Evolutionary conservation across 352 stramenopile genomes (phyloP).

Genomic region (Phytophthora europaea): DNA sequence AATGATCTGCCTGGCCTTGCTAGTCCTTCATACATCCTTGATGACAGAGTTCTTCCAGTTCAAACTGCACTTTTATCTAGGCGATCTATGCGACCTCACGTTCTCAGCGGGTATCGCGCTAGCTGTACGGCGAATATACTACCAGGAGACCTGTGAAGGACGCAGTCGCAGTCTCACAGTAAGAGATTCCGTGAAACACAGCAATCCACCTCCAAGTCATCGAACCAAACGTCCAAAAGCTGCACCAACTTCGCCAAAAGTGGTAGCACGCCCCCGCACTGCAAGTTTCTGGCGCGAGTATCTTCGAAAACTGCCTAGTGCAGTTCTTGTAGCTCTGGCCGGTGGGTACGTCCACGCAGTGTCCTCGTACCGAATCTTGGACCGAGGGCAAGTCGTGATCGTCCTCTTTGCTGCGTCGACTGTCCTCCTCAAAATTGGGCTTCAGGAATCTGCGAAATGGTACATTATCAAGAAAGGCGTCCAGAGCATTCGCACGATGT

Average conservation of each 20-base stretch:
- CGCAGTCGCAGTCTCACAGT: not conserved
- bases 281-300: slow-evolving; percentile 17
- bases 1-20: slow-evolving; percentile 7
- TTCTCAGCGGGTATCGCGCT: slow-evolving; percentile 6
- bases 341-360: slow-evolving; percentile 28
- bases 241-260: not conserved
- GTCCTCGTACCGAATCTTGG: slow-evolving; percentile 4
- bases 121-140: slow-evolving; percentile 13
- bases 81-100: slow-evolving; percentile 10
- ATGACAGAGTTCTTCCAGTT: slow-evolving; percentile 10
- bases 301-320: not conserved
- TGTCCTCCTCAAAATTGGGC: not conserved
- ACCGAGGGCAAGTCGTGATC: slow-evolving; percentile 3
- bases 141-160: slow-evolving; percentile 11
- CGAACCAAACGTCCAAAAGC: not conserved
- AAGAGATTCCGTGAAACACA: not conserved
- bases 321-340: slow-evolving; percentile 12
- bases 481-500: not conserved
- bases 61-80: slow-evolving; percentile 41
- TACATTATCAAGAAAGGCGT: slow-evolving; percentile 1
- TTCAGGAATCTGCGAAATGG: not conserved
- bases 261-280: not conserved
- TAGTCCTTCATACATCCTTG: slow-evolving; percentile 11
- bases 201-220: not conserved
- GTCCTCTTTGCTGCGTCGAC: not conserved